Conservation (phyloP, 2,329 filamentous ascomycete species). For the Ophiocordyceps camponoti-floridani region DNA sequence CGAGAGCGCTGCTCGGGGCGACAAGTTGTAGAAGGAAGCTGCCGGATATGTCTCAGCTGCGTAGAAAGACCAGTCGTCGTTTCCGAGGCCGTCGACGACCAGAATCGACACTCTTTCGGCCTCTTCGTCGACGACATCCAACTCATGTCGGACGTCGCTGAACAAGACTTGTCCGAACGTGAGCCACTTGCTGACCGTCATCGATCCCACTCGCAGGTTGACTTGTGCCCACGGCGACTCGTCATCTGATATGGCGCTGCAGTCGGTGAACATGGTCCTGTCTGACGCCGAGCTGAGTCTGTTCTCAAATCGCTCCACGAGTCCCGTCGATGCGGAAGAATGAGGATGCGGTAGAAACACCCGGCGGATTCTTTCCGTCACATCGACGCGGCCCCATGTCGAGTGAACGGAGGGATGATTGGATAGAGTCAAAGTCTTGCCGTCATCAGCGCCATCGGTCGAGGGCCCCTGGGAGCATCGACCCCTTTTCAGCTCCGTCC, state of each 20-base stretch:
- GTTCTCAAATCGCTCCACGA: conserved; percentile 8
- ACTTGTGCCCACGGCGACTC: conserved; percentile 50
- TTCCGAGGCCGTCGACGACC: conserved; percentile 70
- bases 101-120: conserved; percentile 43
- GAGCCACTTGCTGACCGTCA: conserved; percentile 78
- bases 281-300: conserved; percentile 14
- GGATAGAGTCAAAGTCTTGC: conserved; percentile 14
- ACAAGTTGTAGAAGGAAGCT: conserved; percentile 62
- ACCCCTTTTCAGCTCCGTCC: conserved; percentile 30
- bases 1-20: conserved; percentile 34
- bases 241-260: conserved; percentile 32
- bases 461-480: conserved; percentile 13
- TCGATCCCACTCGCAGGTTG: conserved; percentile 60
- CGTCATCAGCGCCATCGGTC: conserved; percentile 5
- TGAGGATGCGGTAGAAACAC: conserved; percentile 24
- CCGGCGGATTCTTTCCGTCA: conserved; percentile 32
- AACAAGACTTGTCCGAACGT: conserved; percentile 73
- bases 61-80: conserved; percentile 77
- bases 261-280: conserved; percentile 21
- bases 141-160: conserved; percentile 58
- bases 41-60: conserved; percentile 63
- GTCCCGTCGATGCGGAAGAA: conserved; percentile 24
- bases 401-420: conserved; percentile 21
- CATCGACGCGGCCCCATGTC: conserved; percentile 35
- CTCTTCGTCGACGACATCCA: conserved; percentile 24